These are phyloP conservation scores for Plasmodium coatneyi DNA, from an alignment of 169 alveolate genomes.

Conservation along the genomic window DNA sequence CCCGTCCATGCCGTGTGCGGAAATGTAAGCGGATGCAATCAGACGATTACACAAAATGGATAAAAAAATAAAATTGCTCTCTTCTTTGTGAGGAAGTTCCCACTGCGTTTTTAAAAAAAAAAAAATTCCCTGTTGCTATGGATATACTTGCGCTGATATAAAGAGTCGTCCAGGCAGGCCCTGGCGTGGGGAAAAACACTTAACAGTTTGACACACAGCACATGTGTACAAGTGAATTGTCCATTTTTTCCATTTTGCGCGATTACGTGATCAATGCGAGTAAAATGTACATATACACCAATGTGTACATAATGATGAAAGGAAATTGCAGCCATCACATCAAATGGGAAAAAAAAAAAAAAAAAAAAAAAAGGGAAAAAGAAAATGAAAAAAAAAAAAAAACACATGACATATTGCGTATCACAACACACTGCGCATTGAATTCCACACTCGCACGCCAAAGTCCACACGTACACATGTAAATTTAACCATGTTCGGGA, in stretches of 20 bases:
- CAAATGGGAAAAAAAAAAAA: not conserved
- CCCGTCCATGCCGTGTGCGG: not conserved
- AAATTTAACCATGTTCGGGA: not conserved
- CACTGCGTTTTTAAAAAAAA: not conserved
- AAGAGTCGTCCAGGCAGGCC: not conserved
- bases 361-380: not conserved
- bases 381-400: not conserved
- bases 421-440: not conserved
- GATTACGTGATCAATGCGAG: not conserved
- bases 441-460: not conserved
- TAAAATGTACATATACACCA: not conserved
- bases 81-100: not conserved
- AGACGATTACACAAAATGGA: not conserved
- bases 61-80: not conserved
- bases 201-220: not conserved
- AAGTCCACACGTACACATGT: not conserved
- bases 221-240: not conserved
- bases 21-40: not conserved
- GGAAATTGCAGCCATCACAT: not conserved
- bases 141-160: not conserved
- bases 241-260: not conserved
- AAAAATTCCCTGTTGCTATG: not conserved
- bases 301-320: not conserved
- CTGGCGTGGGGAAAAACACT: not conserved
- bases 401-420: not conserved